Evolutionary conservation across 2,329 filamentous ascomycete genomes (phyloP), one percentile per base, ranked within the genome.

Genomic region (Claviceps africana): DNA sequence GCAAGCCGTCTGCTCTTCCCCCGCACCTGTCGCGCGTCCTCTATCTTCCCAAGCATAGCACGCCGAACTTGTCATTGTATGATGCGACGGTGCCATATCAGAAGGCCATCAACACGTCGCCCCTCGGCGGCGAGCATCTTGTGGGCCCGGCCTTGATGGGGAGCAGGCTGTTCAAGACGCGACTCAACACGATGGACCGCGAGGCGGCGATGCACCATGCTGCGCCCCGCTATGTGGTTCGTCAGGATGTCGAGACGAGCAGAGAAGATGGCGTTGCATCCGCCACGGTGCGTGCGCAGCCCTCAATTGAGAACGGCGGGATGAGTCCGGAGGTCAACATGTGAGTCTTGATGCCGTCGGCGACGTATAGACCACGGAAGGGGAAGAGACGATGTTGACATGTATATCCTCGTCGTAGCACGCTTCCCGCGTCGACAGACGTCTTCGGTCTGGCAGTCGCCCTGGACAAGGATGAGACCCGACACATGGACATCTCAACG

Each of bases 121-220:
- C 52, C 15, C 15, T 52, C 5, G 51, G 51, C 11, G 31, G 39
- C 15, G 46, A 49, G 25, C 28, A 49, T 4, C 25, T 45, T n/a
- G 15, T 47, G 1, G 51, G 46, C 28, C 45, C 15, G 39, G 11
- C 51, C 8, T 28, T 52, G 37, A 54, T 51, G 44, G 52, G 52
- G 6, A 51, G 49, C 25, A 43, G 52, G n/a, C 40, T 51, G 15
- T 54, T 48, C 50, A 52, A 43, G 45, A 51, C 53, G 19, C 45
- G 49, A 45, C 10, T 54, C 9, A 45, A 48, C 19, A 52, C 49
- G 21, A 44, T 54, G 39, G 25, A 48, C 9, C 19, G 39, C 25
- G 28, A 17, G 28, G 19, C 17, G 11, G 28, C 31, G 28, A 25
- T 46, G 28, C 25, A 11, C 5, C 7, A 17, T 13, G 44, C 17